These are phyloP conservation scores for Obelidium mucronatum DNA, from an alignment of 192 early-diverging fungal genomes.

Conservation along the genomic window DNA sequence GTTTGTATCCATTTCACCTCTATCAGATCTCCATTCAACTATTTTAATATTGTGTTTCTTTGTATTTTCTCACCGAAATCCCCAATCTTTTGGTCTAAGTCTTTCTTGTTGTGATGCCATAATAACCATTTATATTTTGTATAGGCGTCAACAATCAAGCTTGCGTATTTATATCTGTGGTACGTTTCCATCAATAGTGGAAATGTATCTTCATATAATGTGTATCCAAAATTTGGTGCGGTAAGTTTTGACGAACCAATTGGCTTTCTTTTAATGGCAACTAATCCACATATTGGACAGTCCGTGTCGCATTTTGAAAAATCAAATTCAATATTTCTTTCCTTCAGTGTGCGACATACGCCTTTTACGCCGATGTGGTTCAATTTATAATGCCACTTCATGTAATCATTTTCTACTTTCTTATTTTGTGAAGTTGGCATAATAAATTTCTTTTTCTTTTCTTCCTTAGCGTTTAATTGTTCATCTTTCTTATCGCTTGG, in stretches of 20 bases:
- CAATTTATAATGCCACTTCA: slow-evolving; percentile 3
- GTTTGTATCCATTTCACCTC: background rate
- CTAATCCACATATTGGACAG: too few species aligned
- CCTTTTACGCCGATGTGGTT: slow-evolving; percentile 1
- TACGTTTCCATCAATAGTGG: too few species aligned
- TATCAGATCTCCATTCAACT: background rate
- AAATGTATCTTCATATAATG: too few species aligned
- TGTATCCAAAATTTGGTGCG: too few species aligned
- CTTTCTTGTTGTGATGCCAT: background rate
- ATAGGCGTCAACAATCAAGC: background rate
- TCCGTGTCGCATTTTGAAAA: too few species aligned
- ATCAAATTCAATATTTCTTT: background rate
- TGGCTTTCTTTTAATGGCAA: too few species aligned
- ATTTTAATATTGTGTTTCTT: slow-evolving; percentile 6
- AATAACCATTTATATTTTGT: background rate
- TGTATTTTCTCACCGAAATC: background rate
- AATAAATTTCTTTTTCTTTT: slow-evolving; percentile 19
- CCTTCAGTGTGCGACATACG: background rate
- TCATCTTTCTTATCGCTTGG: background rate
- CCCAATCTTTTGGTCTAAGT: background rate
- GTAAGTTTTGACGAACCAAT: too few species aligned
- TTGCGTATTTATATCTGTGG: background rate
- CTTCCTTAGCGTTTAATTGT: background rate
- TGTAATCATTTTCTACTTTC: background rate
- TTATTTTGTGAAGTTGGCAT: background rate